Conservation (phyloP, 208 protist species). For the Leptomonas pyrrhocoris region DNA sequence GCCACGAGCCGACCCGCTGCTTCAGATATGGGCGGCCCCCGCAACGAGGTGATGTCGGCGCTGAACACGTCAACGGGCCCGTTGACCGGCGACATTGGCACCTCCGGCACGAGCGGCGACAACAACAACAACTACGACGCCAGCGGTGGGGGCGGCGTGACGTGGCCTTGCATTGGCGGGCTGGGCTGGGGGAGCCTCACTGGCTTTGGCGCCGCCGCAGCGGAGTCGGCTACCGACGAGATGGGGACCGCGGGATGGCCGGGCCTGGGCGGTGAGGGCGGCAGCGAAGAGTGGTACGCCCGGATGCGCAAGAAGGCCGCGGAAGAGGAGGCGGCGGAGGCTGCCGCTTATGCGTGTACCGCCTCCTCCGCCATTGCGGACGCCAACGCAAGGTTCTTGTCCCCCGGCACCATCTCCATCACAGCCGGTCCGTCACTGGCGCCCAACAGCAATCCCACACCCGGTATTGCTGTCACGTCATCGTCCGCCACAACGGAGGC, state of each 20-base stretch:
- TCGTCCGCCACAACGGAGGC: background rate
- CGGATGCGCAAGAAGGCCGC: slow-evolving; percentile 52
- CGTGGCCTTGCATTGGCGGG: slow-evolving; percentile 23
- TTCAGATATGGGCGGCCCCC: slow-evolving; percentile 1
- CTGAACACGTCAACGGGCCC: slow-evolving; percentile 8
- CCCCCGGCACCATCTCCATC: slow-evolving; percentile 16
- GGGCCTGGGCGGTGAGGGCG: slow-evolving; percentile 40
- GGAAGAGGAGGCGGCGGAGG: slow-evolving; percentile 35
- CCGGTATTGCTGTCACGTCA: background rate
- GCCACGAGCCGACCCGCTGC: slow-evolving; percentile 9
- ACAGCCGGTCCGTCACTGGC: background rate
- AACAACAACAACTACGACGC: slow-evolving; percentile 23
- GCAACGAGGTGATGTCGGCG: slow-evolving; percentile 1
- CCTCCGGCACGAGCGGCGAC: slow-evolving; percentile 21
- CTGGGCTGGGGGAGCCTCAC: slow-evolving; percentile 21
- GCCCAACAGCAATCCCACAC: slow-evolving; percentile 1
- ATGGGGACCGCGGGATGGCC: slow-evolving; percentile 35
- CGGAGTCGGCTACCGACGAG: slow-evolving; percentile 10
- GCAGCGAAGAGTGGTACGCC: slow-evolving; percentile 68
- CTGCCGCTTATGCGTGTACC: background rate
- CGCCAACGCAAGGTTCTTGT: background rate
- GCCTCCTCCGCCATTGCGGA: background rate
- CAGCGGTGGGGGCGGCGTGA: slow-evolving; percentile 1
- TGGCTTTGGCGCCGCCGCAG: slow-evolving; percentile 8
- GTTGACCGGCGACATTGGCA: slow-evolving; percentile 17